Evolutionary conservation across 2,329 filamentous ascomycete genomes (phyloP).

Genomic region (Aspergillus sp.): DNA sequence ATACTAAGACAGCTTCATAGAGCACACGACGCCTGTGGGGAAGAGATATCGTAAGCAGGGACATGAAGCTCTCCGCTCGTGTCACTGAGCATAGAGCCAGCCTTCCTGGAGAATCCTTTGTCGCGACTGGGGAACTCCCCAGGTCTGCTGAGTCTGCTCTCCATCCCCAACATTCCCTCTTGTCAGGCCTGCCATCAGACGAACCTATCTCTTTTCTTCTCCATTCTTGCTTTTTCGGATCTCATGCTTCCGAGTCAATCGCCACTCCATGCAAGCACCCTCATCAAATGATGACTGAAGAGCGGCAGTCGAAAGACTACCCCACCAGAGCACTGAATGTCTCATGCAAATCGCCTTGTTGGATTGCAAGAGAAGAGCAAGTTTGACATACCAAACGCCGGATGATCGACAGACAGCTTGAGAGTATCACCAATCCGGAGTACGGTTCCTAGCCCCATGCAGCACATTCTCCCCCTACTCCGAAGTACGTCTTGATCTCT

Average conservation of each 20-base stretch:
- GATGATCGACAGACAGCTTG: neutral
- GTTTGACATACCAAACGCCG: neutral
- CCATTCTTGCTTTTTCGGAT: slow-evolving; percentile 16
- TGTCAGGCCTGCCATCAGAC: neutral
- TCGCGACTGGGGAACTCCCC: neutral
- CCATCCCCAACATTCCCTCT: slow-evolving; percentile 8
- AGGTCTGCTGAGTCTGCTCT: neutral
- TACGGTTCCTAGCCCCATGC: neutral
- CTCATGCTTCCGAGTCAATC: slow-evolving; percentile 2
- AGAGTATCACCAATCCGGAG: neutral
- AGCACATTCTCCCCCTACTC: neutral
- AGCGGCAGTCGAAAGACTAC: neutral
- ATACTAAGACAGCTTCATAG: neutral
- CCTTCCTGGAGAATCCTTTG: slow-evolving; percentile 6
- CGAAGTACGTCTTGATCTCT: neutral
- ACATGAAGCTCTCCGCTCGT: neutral
- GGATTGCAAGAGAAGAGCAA: neutral
- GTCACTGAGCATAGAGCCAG: neutral
- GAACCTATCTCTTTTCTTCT: neutral
- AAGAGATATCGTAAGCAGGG: neutral
- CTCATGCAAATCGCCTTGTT: slow-evolving; percentile 4
- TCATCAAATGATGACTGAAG: neutral
- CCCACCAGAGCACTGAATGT: slow-evolving; percentile 1
- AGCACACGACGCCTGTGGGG: neutral
- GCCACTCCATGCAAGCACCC: slow-evolving; percentile 10